Base-by-base conservation (phyloP, 2,329 filamentous ascomycete genomes). In the Arthrobotrys conoides region DNA sequence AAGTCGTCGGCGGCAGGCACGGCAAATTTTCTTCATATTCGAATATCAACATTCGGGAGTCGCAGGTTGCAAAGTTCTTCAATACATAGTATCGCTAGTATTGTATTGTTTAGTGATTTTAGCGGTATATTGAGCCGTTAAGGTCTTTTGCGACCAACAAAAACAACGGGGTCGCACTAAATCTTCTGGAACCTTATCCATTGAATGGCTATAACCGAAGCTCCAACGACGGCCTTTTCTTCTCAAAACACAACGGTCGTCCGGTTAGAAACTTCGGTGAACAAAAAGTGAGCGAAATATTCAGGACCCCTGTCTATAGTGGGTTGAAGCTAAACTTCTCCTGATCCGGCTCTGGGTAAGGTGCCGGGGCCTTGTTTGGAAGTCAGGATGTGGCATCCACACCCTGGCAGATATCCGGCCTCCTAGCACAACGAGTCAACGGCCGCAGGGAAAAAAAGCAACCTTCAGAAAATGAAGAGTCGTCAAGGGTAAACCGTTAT, bases 241-340 rank as follows among this genome's bases (percentile, higher is more conserved):
- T 59, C 30, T 59, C 30, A 38, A 57, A 36, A 59, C 57, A 44
- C 57, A 24, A 16, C 18, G 33, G 27, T 30, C 27, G 6, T 61
- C 55, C 30, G 55, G 33, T 44, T 44, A 41, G 36, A 61, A 65
- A 64, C 16, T 53, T 57, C 33, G 33, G 64, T 63, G 46, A n/a
- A 41, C 18, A 68, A 63, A 49, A 33, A 46, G 53, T 66, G 73
- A 77, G 73, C 67, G 73, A 77, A 77, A 77, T 77, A 77, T 77
- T 64, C 53, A 22, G 66, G 63, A 57, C 67, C 67, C 71, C 49
- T 71, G 72, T 18, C 53, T 63, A 63, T 68, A 69, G 46, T 53
- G 41, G 10, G 6, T 46, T 61, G 59, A 71, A 68, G 68, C 75
- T 78, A 78, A 77, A 72, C 55, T 65, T 78, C 75, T 78, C 75